Percentiles rank a stretch among this genome's conserved stretches.
phyloP scores from a whole-genome alignment of 1,139 yeast genomes.

The Nadsonia starkeyi-henricii region DNA sequence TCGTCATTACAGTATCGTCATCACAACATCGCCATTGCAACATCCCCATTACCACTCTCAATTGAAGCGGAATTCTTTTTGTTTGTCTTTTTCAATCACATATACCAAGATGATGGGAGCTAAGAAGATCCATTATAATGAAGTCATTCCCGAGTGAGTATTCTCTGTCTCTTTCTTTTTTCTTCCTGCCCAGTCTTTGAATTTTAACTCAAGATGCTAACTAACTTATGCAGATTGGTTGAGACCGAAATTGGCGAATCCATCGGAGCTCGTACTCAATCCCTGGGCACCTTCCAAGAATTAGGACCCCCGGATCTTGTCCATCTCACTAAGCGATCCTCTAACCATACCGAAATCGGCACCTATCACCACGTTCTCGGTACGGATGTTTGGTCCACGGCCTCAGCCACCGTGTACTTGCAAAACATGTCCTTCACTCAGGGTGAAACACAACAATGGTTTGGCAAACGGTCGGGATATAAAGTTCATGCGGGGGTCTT shows the following conservation, averaged over 20 bases:
- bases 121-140: background rate
- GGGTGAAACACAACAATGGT: constrained; percentile 50
- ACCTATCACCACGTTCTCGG: constrained; percentile 67
- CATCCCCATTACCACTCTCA: background rate
- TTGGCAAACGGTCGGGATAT: constrained; percentile 66
- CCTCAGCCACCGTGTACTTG: constrained; percentile 56
- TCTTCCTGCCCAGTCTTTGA: background rate
- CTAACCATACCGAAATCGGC: constrained; percentile 27
- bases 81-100: no score
- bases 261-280: constrained; percentile 33
- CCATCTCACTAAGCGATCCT: constrained; percentile 35
- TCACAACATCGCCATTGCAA: background rate
- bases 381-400: constrained; percentile 42
- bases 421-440: constrained; percentile 56
- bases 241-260: constrained; percentile 39
- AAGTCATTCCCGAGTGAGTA: constrained; percentile 22
- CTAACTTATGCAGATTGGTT: constrained; percentile 24
- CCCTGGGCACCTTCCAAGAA: constrained; percentile 34
- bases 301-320: constrained; percentile 90
- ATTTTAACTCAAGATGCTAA: background rate
- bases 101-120: background rate
- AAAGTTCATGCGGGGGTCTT: constrained; percentile 60
- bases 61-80: no score
- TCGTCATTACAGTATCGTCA: background rate
- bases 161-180: background rate